Evolutionary conservation across 805 yeast species (phyloP).

Genomic region (Hanseniaspora jakobsenii): DNA sequence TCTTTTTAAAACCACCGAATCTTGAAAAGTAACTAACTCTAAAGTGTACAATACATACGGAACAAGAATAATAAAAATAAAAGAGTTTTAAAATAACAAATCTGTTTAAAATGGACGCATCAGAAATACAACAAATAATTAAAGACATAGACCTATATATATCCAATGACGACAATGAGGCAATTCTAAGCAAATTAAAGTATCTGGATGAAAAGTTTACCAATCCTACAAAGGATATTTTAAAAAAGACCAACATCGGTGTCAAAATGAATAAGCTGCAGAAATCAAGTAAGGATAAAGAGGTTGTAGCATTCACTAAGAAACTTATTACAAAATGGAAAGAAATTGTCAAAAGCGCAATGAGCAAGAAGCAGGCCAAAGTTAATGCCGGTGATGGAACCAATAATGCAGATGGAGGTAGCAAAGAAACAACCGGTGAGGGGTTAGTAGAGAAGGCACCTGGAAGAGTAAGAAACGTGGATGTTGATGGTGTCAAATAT

Average conservation of each 20-base stretch:
- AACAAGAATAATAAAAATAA: too few relatives aligned
- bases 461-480: slow-evolving; percentile 57
- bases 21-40: too few relatives aligned
- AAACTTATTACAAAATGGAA: slow-evolving; percentile 81
- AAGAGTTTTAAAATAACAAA: neutral
- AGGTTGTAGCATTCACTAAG: slow-evolving; percentile 60
- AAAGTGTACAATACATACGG: too few relatives aligned
- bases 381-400: slow-evolving; percentile 2
- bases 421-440: too few relatives aligned
- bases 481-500: slow-evolving; percentile 67
- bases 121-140: slow-evolving; percentile 6
- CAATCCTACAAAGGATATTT: slow-evolving; percentile 68
- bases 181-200: slow-evolving; percentile 27
- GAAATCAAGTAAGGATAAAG: slow-evolving; percentile 44
- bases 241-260: slow-evolving; percentile 91
- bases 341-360: slow-evolving; percentile 66
- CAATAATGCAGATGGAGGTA: neutral
- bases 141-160: slow-evolving; percentile 22
- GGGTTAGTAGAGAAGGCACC: slow-evolving; percentile 15
- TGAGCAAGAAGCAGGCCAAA: slow-evolving; percentile 24
- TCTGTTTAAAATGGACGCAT: slow-evolving; percentile 2
- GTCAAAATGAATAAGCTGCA: slow-evolving; percentile 87
- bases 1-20: too few relatives aligned
- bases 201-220: slow-evolving; percentile 50
- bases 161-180: slow-evolving; percentile 43